Conservation (phyloP, 441 rosid species). For the Melastoma candidum region DNA sequence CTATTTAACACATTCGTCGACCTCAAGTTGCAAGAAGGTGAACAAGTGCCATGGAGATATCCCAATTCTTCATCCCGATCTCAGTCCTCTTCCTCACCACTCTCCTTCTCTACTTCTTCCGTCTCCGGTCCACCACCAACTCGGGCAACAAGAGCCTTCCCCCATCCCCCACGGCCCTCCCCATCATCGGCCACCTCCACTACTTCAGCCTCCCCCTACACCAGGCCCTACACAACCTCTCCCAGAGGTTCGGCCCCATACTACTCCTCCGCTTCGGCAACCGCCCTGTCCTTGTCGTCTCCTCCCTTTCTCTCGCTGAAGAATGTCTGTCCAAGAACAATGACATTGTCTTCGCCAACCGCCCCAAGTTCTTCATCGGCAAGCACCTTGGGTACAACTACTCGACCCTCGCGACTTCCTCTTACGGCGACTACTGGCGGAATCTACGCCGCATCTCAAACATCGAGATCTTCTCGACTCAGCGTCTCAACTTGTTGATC, state of each 20-base stretch:
- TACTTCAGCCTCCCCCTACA: slow-evolving; percentile 4
- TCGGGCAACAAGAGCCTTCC: slow-evolving; percentile 1
- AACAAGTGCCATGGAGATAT: too few relatives aligned
- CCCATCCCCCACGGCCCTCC: slow-evolving; percentile 9
- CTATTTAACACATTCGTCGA: too few relatives aligned
- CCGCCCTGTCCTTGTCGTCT: background rate
- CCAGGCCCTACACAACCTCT: slow-evolving; percentile 6
- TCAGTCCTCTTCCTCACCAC: background rate
- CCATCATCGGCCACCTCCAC: slow-evolving; percentile 10
- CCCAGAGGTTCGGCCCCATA: slow-evolving; percentile 3
- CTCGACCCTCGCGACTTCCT: background rate
- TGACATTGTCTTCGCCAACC: slow-evolving; percentile 6
- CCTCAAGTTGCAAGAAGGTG: too few relatives aligned
- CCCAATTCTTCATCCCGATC: background rate
- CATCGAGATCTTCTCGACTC: slow-evolving; percentile 4
- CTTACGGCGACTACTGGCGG: slow-evolving; percentile 8
- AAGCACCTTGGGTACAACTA: background rate
- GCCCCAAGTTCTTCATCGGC: background rate
- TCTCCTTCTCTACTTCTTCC: slow-evolving; percentile 1
- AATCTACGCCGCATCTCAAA: slow-evolving; percentile 5
- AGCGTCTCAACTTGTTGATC: background rate
- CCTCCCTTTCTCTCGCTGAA: slow-evolving; percentile 3
- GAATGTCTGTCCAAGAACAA: background rate
- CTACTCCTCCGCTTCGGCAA: background rate
- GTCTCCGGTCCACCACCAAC: background rate